These are phyloP conservation scores for Xylaria cubensis DNA, from an alignment of 495 filamentous ascomycete genomes.

Conservation along the genomic window DNA sequence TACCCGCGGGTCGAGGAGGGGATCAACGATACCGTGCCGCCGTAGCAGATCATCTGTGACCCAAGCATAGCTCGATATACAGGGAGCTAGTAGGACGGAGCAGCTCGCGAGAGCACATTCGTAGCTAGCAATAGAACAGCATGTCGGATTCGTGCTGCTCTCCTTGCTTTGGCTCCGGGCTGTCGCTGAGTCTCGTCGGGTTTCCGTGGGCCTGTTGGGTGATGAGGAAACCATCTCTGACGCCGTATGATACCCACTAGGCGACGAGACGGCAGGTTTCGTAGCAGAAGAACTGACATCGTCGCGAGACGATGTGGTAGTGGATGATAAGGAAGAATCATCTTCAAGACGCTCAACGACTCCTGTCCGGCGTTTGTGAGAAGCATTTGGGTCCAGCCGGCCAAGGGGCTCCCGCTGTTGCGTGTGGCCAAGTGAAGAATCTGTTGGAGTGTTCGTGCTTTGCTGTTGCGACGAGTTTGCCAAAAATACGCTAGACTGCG, in stretches of 20 bases:
- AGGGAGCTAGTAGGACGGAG: constrained; percentile 54
- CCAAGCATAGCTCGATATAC: constrained; percentile 48
- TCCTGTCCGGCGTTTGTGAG: constrained; percentile 5
- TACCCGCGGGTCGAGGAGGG: constrained; percentile 40
- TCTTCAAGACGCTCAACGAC: background rate
- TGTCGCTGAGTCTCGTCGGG: background rate
- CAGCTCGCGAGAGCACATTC: constrained; percentile 45
- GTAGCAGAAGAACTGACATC: background rate
- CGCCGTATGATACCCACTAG: constrained; percentile 17
- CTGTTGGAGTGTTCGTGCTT: background rate
- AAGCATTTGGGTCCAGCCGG: constrained; percentile 32
- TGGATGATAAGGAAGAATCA: background rate
- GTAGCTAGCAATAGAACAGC: constrained; percentile 29
- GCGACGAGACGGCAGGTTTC: constrained; percentile 11
- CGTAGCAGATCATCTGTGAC: constrained; percentile 52
- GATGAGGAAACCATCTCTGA: constrained; percentile 23
- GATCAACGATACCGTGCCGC: constrained; percentile 46
- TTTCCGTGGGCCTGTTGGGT: background rate
- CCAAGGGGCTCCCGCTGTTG: constrained; percentile 33
- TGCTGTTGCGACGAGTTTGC: constrained; percentile 12
- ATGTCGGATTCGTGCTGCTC: background rate
- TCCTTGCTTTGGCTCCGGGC: background rate
- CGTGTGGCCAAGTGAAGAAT: background rate
- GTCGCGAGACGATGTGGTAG: background rate
- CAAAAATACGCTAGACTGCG: constrained; percentile 12